These are phyloP conservation scores for Schwanniomyces yamadae DNA, from an alignment of 805 yeast genomes.

Conservation along the genomic window DNA sequence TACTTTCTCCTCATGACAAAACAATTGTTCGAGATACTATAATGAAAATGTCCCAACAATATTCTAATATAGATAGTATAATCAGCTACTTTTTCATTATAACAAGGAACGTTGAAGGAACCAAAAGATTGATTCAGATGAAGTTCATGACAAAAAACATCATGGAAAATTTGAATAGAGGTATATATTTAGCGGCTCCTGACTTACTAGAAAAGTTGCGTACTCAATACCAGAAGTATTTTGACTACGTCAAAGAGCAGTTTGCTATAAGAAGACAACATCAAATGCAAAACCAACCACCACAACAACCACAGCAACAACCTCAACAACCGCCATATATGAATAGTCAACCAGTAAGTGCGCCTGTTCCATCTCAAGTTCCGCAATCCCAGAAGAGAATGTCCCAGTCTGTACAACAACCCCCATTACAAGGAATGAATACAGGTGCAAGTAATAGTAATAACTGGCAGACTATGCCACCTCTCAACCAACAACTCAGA, in stretches of 20 bases:
- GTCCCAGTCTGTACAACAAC: conserved; percentile 8
- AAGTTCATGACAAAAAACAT: conserved; percentile 77
- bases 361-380: conserved; percentile 4
- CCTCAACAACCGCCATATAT: conserved; percentile 6
- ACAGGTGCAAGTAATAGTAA: conserved; percentile 11
- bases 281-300: conserved; percentile 28
- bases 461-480: conserved; percentile 13
- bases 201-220: conserved; percentile 69
- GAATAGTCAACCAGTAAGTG: conserved; percentile 4
- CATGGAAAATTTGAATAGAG: conserved; percentile 63
- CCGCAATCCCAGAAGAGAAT: conserved; percentile 4
- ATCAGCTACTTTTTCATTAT: conserved; percentile 76
- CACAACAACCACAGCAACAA: conserved; percentile 12
- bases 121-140: conserved; percentile 73
- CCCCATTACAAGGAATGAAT: conserved; percentile 7
- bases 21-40: conserved; percentile 55
- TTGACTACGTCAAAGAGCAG: conserved; percentile 71
- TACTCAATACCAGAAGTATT: conserved; percentile 70
- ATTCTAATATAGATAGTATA: conserved; percentile 68
- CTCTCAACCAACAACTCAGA: conserved; percentile 5
- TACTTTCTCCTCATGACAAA: conserved; percentile 64
- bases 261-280: conserved; percentile 40
- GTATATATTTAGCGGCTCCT: conserved; percentile 68
- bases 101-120: conserved; percentile 72
- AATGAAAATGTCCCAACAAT: conserved; percentile 55